Evolutionary conservation across 1,284 basidiomycete species (phyloP).

Genomic region (Puccinia horiana): DNA sequence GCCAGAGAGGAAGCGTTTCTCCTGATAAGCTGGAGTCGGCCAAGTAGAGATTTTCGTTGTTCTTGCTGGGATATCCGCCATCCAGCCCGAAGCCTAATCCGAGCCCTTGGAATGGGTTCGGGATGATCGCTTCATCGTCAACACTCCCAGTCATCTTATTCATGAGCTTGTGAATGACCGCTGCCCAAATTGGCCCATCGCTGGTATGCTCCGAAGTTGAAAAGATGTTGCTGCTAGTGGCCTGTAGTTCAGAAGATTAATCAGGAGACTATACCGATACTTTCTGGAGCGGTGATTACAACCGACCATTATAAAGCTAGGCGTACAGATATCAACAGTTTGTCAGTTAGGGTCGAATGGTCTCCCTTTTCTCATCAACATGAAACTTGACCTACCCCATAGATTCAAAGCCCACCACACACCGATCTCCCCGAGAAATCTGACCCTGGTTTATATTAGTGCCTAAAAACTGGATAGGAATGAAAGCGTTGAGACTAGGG

Average conservation of each 20-base stretch:
- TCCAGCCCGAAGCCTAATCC: conserved; percentile 40
- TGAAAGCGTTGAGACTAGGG: conserved; percentile 44
- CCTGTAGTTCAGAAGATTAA: conserved; percentile 17
- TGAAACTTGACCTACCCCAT: conserved; percentile 44
- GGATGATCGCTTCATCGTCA: conserved; percentile 48
- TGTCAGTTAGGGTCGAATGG: not conserved
- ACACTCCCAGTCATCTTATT: conserved; percentile 40
- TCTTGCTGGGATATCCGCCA: conserved; percentile 22
- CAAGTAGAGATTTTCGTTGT: conserved; percentile 41
- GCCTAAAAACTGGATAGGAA: conserved; percentile 47
- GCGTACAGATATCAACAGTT: not conserved
- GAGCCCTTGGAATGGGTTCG: conserved; percentile 49
- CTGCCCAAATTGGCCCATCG: conserved; percentile 32
- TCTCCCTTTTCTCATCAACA: not conserved
- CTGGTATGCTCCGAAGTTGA: conserved; percentile 30
- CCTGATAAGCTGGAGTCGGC: conserved; percentile 45
- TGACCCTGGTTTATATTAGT: conserved; percentile 38
- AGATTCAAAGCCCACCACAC: conserved; percentile 48
- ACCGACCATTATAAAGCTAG: conserved; percentile 43
- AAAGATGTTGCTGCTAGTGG: conserved; percentile 45
- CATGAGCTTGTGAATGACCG: conserved; percentile 41
- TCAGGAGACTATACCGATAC: not conserved
- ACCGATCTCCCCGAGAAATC: conserved; percentile 30
- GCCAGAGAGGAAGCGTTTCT: conserved; percentile 57
- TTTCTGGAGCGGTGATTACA: not conserved